Conservation (phyloP, 192 early-diverging fungal genomes). For the Lobulomyces angularis region DNA sequence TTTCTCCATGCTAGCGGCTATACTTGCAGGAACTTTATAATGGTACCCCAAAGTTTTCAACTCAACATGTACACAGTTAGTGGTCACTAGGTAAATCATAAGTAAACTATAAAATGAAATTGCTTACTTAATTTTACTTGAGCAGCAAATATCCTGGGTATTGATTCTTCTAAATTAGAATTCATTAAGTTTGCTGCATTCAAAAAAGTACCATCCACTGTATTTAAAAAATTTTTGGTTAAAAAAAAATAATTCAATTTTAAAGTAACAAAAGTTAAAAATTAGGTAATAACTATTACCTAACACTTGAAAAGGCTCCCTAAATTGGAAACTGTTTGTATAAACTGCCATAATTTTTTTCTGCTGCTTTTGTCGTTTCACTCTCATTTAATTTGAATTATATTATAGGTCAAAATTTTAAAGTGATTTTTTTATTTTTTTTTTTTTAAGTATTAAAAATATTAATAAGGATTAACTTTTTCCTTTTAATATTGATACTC, state of each 20-base stretch:
- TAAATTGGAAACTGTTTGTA: conserved; percentile 66
- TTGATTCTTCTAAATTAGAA: conserved; percentile 43
- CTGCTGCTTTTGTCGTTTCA: conserved; percentile 70
- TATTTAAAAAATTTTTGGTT: conserved; percentile 1
- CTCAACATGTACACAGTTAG: conserved; percentile 62
- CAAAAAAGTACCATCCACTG: conserved; percentile 77
- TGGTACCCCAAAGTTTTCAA: conserved; percentile 55
- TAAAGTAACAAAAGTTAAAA: conserved; percentile 1
- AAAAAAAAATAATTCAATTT: conserved; percentile 2
- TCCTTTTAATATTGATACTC: too few relatives aligned
- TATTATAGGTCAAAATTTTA: too few relatives aligned
- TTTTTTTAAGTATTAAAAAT: too few relatives aligned
- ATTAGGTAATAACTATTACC: conserved; percentile 23
- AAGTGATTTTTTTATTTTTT: too few relatives aligned
- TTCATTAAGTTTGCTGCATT: conserved; percentile 49
- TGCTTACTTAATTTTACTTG: conserved; percentile 51
- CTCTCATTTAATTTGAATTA: too few relatives aligned
- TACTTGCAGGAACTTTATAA: conserved; percentile 37
- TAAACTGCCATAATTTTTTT: conserved; percentile 75
- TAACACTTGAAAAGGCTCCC: conserved; percentile 83
- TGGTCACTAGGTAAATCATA: conserved; percentile 41
- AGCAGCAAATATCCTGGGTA: conserved; percentile 56
- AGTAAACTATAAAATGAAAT: conserved; percentile 1
- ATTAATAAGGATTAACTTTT: too few relatives aligned
- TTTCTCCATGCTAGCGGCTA: conserved; percentile 59